phyloP scores from a whole-genome alignment of 805 yeast genomes.

The Starmerella riodocensis region DNA sequence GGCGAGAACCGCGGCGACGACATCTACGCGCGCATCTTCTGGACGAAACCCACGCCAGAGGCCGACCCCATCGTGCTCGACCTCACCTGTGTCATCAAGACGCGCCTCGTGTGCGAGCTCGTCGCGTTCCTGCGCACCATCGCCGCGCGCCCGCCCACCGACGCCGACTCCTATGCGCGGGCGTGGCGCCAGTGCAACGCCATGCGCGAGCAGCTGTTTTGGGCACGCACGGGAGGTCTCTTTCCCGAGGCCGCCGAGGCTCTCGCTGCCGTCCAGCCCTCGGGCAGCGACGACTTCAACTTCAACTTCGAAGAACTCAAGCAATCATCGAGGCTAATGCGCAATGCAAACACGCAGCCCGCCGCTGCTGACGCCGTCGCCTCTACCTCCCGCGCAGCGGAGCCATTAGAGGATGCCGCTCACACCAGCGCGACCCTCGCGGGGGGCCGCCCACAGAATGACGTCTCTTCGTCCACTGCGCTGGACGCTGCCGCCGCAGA shows the following conservation, averaged over 20 bases:
- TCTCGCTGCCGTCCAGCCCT: neutral
- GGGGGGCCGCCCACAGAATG: too few relatives aligned
- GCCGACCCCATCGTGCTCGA: conserved; percentile 41
- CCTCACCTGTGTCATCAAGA: conserved; percentile 62
- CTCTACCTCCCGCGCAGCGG: too few relatives aligned
- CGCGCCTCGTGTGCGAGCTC: conserved; percentile 72
- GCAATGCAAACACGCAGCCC: neutral
- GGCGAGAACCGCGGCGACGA: conserved; percentile 62
- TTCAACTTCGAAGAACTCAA: neutral
- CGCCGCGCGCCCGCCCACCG: conserved; percentile 45
- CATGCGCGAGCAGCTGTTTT: conserved; percentile 60
- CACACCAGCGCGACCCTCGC: too few relatives aligned
- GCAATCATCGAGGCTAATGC: neutral
- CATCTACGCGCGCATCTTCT: conserved; percentile 64
- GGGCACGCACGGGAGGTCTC: conserved; percentile 60
- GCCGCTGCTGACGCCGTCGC: neutral
- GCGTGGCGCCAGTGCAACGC: conserved; percentile 55
- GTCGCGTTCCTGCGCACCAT: conserved; percentile 63
- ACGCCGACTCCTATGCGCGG: conserved; percentile 30
- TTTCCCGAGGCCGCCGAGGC: conserved; percentile 14
- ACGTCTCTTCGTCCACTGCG: neutral
- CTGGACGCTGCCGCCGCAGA: neutral
- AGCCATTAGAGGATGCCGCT: too few relatives aligned
- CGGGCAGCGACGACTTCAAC: conserved; percentile 3
- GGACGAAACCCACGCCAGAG: conserved; percentile 34